Evolutionary conservation across 2,329 filamentous ascomycete species (phyloP).

Genomic region (Aspergillus arachidicola): DNA sequence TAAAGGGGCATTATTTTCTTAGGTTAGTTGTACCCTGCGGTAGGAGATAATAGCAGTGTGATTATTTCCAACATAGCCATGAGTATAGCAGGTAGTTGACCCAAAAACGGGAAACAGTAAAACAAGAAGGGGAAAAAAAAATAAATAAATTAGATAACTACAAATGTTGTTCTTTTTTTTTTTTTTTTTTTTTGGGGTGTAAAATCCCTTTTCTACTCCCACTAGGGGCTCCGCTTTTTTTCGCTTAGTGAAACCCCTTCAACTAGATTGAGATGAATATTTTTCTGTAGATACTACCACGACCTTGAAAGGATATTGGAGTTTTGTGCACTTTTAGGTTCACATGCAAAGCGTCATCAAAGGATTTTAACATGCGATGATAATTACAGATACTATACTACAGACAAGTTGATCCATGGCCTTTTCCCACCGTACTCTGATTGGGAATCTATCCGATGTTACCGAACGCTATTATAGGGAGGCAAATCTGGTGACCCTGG

Average conservation of each 20-base stretch:
- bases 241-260: neutral
- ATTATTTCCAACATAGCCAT: neutral
- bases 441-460: neutral
- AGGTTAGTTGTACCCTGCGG: neutral
- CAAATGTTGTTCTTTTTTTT: too few relatives aligned
- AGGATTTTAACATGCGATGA: neutral
- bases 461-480: neutral
- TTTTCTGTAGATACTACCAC: neutral
- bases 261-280: neutral
- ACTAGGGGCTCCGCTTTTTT: neutral
- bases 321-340: neutral
- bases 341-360: neutral
- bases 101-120: neutral
- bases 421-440: too few relatives aligned
- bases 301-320: neutral
- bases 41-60: neutral
- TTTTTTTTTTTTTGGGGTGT: neutral
- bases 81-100: neutral
- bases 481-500: neutral
- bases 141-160: neutral
- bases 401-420: neutral
- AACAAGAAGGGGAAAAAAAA: neutral
- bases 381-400: neutral
- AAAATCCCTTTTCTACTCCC: neutral
- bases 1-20: neutral